phyloP scores from a whole-genome alignment of 352 stramenopile genomes.

The Pythium oligandrum region DNA sequence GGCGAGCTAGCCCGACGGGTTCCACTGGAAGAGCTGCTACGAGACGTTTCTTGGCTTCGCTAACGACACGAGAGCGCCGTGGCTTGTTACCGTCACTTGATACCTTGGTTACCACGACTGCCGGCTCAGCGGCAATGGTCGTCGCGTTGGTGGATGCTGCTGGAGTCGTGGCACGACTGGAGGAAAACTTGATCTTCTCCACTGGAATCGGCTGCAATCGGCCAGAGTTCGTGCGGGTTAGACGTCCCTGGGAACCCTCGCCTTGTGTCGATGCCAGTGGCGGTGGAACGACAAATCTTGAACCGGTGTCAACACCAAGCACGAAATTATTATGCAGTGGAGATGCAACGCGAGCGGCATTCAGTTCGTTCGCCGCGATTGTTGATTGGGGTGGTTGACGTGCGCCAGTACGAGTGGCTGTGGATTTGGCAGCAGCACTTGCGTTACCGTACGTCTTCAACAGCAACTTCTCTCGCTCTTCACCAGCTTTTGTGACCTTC shows the following conservation, averaged over 20 bases:
- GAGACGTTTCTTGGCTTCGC: slow-evolving; percentile 14
- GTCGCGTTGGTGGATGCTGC: no score
- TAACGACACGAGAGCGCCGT: slow-evolving; percentile 2
- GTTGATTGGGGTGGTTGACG: no score
- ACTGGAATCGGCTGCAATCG: slow-evolving; percentile 7
- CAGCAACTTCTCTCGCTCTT: slow-evolving; percentile 40
- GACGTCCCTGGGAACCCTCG: slow-evolving; percentile 6
- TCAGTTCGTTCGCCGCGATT: slow-evolving; percentile 2
- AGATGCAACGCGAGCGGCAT: slow-evolving; percentile 1
- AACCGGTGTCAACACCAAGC: slow-evolving; percentile 7
- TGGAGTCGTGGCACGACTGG: neutral
- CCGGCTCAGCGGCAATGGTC: slow-evolving; percentile 5
- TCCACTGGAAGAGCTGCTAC: no score
- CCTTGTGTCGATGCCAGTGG: slow-evolving; percentile 34
- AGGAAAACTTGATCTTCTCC: slow-evolving; percentile 18
- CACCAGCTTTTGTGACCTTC: slow-evolving; percentile 24
- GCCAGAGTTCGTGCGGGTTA: slow-evolving; percentile 10
- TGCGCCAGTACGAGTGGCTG: neutral
- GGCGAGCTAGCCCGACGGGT: no score
- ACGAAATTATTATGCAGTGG: slow-evolving; percentile 20
- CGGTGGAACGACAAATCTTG: slow-evolving; percentile 41
- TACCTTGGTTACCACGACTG: slow-evolving; percentile 15
- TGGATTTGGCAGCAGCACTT: neutral
- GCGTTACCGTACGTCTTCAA: slow-evolving; percentile 43
- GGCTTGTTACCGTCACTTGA: slow-evolving; percentile 4